Percentiles rank a stretch among this genome's conserved stretches.
phyloP scores from a whole-genome alignment of 1,284 basidiomycete genomes.

The Moesziomyces aphidis region DNA sequence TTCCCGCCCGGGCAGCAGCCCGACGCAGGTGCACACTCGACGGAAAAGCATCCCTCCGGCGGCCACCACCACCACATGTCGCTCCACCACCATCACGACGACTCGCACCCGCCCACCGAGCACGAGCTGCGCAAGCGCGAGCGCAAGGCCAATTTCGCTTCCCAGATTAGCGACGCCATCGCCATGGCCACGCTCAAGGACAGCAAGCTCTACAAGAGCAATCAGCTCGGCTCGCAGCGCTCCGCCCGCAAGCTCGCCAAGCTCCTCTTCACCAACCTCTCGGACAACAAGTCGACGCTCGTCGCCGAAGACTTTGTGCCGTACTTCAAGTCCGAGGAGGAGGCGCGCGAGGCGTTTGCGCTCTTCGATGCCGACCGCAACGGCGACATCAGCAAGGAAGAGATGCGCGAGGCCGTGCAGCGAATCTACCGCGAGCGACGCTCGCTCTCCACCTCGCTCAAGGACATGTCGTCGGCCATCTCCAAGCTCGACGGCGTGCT shows the following conservation, averaged over 20 bases:
- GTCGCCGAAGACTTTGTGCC: conserved; percentile 74
- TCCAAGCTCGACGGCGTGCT: conserved; percentile 69
- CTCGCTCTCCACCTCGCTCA: conserved; percentile 76
- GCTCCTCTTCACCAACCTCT: conserved; percentile 76
- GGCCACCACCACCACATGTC: conserved; percentile 16
- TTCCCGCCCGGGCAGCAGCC: conserved; percentile 35
- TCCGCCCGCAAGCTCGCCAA: conserved; percentile 80
- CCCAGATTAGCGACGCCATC: conserved; percentile 58
- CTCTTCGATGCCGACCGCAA: conserved; percentile 86
- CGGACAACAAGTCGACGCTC: conserved; percentile 54
- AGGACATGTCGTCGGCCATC: conserved; percentile 64
- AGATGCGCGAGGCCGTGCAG: conserved; percentile 86
- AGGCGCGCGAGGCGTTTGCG: conserved; percentile 80
- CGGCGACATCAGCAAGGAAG: conserved; percentile 81
- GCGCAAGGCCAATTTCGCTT: conserved; percentile 54
- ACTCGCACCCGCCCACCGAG: conserved; percentile 16
- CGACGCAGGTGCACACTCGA: conserved; percentile 3
- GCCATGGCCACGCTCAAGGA: conserved; percentile 66
- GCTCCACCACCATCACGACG: conserved; percentile 28
- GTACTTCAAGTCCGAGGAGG: conserved; percentile 78
- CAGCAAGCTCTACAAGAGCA: conserved; percentile 60
- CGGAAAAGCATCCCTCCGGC: conserved; percentile 12
- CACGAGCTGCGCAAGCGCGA: conserved; percentile 27
- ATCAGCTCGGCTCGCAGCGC: conserved; percentile 70
- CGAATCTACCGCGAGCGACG: conserved; percentile 84